Evolutionary conservation across 768 basidiomycete species (phyloP), one percentile per base, ranked within the genome.

Genomic region (Trametes villosa): DNA sequence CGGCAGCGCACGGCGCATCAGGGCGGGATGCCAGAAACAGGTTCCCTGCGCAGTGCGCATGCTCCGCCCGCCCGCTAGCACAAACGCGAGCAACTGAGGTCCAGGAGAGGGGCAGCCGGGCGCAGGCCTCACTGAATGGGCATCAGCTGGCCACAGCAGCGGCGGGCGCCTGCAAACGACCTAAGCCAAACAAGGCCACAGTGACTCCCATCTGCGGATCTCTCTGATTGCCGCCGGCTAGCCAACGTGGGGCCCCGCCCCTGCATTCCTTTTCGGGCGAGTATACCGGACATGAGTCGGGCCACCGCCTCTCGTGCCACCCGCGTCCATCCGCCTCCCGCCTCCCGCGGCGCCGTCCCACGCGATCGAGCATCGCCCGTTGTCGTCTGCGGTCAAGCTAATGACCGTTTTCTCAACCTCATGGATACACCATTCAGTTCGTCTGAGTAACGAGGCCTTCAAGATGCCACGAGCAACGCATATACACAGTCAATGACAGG

Each of bases 101-200:
- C n/a, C n/a, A n/a, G n/a, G 36, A 27, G 24, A 38, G 22, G 22
- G 33, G 53, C 20, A 38, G 3, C 5, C 26, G n/a, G 29, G 27
- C 26, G 29, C 44, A 46, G 26, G n/a, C 44, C 31, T 17, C 26
- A 29, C 36, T 11, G 4, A 29, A 13, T n/a, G 38, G 31, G 27
- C 36, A 18, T n/a, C 9, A 31, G 26, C 56, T 9, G 33, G 34
- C 22, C 34, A 49, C 47, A 33, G 56, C 47, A 40, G 56, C 1
- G 36, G 13, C 22, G 1, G 1, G 36, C 38, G 27, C 47, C 8
- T 47, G 29, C 34, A 11, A 36, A 56, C 54, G 44, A 47, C 13
- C 17, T 22, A 46, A 17, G 53, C 54, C 54, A 56, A 54, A 54
- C 53, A 45, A 45, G 53, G 44, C 42, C 44, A 54, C 53, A 45